Conservation (phyloP, 768 basidiomycete species). For the Holtermannia corniformis region DNA sequence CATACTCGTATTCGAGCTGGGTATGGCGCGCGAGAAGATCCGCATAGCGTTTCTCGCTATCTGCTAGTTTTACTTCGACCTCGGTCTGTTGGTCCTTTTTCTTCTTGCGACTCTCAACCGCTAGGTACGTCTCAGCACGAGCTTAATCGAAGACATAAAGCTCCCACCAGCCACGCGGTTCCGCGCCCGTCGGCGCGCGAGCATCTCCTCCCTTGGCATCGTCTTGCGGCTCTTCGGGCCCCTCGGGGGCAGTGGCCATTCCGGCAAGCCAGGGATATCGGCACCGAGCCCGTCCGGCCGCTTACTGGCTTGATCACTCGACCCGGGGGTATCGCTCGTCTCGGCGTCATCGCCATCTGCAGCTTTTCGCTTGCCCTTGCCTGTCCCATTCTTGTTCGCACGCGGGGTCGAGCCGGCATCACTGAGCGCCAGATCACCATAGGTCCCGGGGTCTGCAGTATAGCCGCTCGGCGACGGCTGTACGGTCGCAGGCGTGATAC, state of each 20-base stretch:
- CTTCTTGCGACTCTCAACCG: slow-evolving; percentile 15
- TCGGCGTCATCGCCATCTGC: slow-evolving; percentile 6
- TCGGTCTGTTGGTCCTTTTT: slow-evolving; percentile 2
- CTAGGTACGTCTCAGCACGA: neutral
- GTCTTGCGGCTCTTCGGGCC: slow-evolving; percentile 17
- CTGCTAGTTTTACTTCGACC: neutral
- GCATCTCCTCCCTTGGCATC: slow-evolving; percentile 20
- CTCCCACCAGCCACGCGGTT: slow-evolving; percentile 20
- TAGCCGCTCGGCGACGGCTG: too few relatives aligned
- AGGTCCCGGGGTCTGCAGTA: too few relatives aligned
- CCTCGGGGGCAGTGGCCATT: slow-evolving; percentile 13
- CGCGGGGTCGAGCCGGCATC: neutral
- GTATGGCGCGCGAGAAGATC: neutral
- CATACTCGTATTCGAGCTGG: neutral
- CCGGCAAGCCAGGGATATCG: slow-evolving; percentile 6
- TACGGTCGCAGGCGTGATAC: too few relatives aligned
- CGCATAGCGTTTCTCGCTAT: neutral
- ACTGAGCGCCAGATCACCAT: neutral
- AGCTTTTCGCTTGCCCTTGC: slow-evolving; percentile 2
- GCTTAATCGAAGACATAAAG: neutral
- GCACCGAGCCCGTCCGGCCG: neutral
- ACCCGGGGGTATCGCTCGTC: neutral
- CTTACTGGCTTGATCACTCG: slow-evolving; percentile 1
- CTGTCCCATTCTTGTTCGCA: neutral
- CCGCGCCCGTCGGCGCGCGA: slow-evolving; percentile 17